Evolutionary conservation across 2,329 filamentous ascomycete species (phyloP).

Genomic region (Colletotrichum sidae): DNA sequence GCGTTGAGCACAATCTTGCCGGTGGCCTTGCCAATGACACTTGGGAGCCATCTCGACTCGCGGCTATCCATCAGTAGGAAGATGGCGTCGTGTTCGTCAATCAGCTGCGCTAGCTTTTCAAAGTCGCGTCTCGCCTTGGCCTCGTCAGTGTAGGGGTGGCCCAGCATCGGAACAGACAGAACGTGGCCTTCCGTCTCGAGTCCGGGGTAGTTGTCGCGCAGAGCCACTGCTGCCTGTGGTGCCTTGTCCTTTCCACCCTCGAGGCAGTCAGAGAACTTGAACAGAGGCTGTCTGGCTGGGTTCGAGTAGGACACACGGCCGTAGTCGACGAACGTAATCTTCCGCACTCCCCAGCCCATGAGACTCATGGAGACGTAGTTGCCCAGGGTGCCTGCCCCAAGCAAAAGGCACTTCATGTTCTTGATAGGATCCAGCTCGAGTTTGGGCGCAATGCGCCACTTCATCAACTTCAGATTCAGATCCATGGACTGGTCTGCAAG

Average conservation of each 20-base stretch:
- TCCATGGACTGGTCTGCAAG: slow-evolving; percentile 95
- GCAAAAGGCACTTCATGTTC: slow-evolving; percentile 86
- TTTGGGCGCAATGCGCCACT: slow-evolving; percentile 93
- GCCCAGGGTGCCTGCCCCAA: slow-evolving; percentile 93
- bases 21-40: slow-evolving; percentile 92
- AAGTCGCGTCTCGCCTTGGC: slow-evolving; percentile 78
- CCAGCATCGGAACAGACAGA: slow-evolving; percentile 93
- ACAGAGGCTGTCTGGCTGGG: slow-evolving; percentile 93
- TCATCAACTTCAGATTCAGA: slow-evolving; percentile 97
- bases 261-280: slow-evolving; percentile 89
- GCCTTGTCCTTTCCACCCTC: slow-evolving; percentile 89
- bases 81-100: slow-evolving; percentile 88
- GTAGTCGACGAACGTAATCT: slow-evolving; percentile 96
- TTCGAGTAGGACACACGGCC: slow-evolving; percentile 95
- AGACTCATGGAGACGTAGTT: slow-evolving; percentile 93
- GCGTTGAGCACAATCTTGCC: slow-evolving; percentile 98
- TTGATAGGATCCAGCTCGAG: slow-evolving; percentile 91
- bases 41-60: slow-evolving; percentile 95
- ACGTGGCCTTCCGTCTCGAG: slow-evolving; percentile 84
- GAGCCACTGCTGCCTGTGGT: slow-evolving; percentile 79
- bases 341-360: slow-evolving; percentile 94
- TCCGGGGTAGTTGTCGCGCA: slow-evolving; percentile 90
- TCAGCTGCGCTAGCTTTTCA: slow-evolving; percentile 77
- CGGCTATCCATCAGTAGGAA: slow-evolving; percentile 98
- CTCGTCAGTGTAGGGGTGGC: slow-evolving; percentile 85